Base-by-base conservation (phyloP, 106 monocot species). In the Xerophyta viscosa region DNA sequence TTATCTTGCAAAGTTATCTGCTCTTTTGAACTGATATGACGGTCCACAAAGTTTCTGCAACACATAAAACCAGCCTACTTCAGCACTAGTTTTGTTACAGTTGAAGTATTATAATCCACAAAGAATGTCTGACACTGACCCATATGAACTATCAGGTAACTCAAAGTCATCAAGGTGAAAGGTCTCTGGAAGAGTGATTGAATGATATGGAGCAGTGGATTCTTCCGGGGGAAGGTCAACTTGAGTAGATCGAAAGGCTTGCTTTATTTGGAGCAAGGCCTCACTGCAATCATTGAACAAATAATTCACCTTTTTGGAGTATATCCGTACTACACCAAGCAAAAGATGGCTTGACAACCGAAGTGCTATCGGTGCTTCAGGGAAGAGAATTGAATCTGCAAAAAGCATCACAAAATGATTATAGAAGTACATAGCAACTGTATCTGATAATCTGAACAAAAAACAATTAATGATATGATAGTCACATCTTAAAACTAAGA, bases 111-210 rank as follows among this genome's bases (percentile, higher is more conserved):
- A 15, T 7, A 3, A 39, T 39, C 39, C 39, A 2, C 3, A 3
- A 39, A 39, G 39, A 33, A 39, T 39, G 6, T 39, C 6, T 39
- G 39, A 39, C 15, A 72, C 88, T 49, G 2, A 96, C 96, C 88
- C 76, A 41, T 60, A 50, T 43, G 71, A 77, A 62, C 66, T 68
- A 63, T 99, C 98, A 18, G 98, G 98, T 26, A 99, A 73, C 51
- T 83, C 98, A 69, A 99, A 99, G 73, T 99, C 90, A 72, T 99
- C 98, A 50, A 99, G 82, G 75, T 99, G 82, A 80, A 99, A 99
- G 45, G 90, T 99, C 65, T 99, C 98, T 45, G 98, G 98, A 24
- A 99, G 77, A 58, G 98, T 99, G 56, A 99, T 99, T 15, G 98
- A 99, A 76, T 99, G 86, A 67, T 90, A 99, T 4, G 98, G 98